Evolutionary conservation across 176 grass and related monocot species (phyloP), one percentile per base, ranked within the genome.

Genomic region (Raddia distichophylla): DNA sequence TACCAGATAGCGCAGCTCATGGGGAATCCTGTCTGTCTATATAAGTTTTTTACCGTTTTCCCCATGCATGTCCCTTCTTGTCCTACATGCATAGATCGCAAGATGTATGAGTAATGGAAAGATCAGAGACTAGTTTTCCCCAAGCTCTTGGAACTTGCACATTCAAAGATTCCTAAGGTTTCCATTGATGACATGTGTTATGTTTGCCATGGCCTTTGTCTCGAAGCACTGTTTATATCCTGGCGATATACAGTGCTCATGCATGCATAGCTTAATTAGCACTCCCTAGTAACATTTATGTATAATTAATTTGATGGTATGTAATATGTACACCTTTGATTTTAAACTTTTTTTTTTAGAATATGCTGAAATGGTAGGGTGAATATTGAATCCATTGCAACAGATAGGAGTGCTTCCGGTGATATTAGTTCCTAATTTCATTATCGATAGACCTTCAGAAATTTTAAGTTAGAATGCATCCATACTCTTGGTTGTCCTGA

Each of bases 91-190:
- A 10, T 82, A 76, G 64, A 76, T 81, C 74, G 77, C 44, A 67
- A 75, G 70, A 75, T 53, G 60, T 84, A 60, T 60, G 73, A 53
- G 33, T 80, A 64, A 79, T 83, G 54, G 40, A 70, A 77, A 83
- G 44, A 84, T 83, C 90, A 82, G 81, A 74, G 75, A 47, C 76
- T 85, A 76, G 78, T 85, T 72, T 91, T 34, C 73, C 73, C 61
- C 43, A 84, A 69, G 79, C 60, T 87, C 49, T 96, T 84, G 93
- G 83, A 57, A 91, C 81, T 81, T 89, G 86, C 76, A 74, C 79
- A 75, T 80, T 89, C 80, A 93, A 86, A 89, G 73, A 96, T 88
- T 88, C 83, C 75, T 88, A 78, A 63, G 32, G 67, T 85, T 70
- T 86, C 58, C 82, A 79, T 76, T 87, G 69, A 83, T 50, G 63